Evolutionary conservation across 1,284 basidiomycete species (phyloP).

Genomic region (Apiotrichum domesticum): DNA sequence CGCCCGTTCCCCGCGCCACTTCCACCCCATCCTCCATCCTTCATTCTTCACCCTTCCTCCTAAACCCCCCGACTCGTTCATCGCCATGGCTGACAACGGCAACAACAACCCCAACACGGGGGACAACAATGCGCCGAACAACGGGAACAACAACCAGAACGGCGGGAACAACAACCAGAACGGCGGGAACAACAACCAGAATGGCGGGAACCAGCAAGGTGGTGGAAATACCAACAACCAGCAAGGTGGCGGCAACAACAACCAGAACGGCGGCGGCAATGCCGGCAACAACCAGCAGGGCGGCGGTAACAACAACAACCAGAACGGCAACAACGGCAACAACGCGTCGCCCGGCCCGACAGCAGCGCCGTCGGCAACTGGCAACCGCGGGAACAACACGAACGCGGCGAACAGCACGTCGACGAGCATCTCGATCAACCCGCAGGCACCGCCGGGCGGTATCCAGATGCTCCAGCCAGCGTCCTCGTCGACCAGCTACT

Average conservation of each 20-base stretch:
- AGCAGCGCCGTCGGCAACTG: conserved; percentile 29
- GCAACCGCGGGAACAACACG: too few species aligned
- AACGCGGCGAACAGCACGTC: neutral
- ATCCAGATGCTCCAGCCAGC: conserved; percentile 58
- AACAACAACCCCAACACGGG: neutral
- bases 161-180: neutral
- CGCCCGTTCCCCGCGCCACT: too few species aligned
- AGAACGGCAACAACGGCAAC: conserved; percentile 1
- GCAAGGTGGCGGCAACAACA: too few species aligned
- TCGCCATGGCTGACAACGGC: neutral
- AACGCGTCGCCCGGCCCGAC: conserved; percentile 57
- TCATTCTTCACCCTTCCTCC: neutral
- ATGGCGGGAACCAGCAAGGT: conserved; percentile 33
- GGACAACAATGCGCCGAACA: neutral
- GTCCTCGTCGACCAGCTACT: conserved; percentile 69
- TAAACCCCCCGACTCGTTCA: too few species aligned
- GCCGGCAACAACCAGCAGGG: too few species aligned
- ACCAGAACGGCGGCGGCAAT: too few species aligned
- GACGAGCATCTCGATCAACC: conserved; percentile 36
- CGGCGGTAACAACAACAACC: conserved; percentile 51
- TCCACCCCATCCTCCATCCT: neutral
- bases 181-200: too few species aligned
- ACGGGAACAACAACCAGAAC: too few species aligned
- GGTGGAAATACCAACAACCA: too few species aligned
- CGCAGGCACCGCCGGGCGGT: conserved; percentile 43